These are phyloP conservation scores for Blastobotrys muscicola DNA, from an alignment of 805 yeast species.

Conservation along the genomic window DNA sequence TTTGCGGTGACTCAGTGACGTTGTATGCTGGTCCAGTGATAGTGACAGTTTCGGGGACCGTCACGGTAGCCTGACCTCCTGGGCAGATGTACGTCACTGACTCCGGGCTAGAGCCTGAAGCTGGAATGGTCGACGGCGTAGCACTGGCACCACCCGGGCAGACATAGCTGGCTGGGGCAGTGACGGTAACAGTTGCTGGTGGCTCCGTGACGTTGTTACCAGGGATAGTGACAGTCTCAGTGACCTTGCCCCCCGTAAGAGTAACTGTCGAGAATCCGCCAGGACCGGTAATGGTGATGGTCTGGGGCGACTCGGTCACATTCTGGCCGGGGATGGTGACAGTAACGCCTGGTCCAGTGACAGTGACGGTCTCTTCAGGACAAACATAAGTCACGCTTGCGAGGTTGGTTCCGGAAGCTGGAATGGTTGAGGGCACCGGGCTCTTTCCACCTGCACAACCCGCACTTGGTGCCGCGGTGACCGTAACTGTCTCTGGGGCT, in stretches of 20 bases:
- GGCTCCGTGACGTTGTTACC: slow-evolving; percentile 2
- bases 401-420: no score
- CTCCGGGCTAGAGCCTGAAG: slow-evolving; percentile 5
- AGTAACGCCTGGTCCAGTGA: not conserved
- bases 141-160: not conserved
- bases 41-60: slow-evolving; percentile 8
- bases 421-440: no score
- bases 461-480: no score
- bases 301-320: not conserved
- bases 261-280: not conserved
- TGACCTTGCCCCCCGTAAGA: not conserved
- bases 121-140: slow-evolving; percentile 14
- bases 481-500: not conserved
- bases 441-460: no score
- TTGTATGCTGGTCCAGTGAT: not conserved
- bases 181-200: slow-evolving; percentile 1
- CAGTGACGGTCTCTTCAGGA: slow-evolving; percentile 5
- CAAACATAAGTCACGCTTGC: no score
- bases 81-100: no score
- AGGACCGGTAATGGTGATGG: slow-evolving; percentile 1
- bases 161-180: slow-evolving; percentile 2
- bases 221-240: not conserved
- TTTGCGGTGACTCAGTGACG: no score
- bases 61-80: slow-evolving; percentile 5
- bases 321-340: not conserved